Evolutionary conservation across 495 filamentous ascomycete species (phyloP).

Genomic region (Neurospora discreta): DNA sequence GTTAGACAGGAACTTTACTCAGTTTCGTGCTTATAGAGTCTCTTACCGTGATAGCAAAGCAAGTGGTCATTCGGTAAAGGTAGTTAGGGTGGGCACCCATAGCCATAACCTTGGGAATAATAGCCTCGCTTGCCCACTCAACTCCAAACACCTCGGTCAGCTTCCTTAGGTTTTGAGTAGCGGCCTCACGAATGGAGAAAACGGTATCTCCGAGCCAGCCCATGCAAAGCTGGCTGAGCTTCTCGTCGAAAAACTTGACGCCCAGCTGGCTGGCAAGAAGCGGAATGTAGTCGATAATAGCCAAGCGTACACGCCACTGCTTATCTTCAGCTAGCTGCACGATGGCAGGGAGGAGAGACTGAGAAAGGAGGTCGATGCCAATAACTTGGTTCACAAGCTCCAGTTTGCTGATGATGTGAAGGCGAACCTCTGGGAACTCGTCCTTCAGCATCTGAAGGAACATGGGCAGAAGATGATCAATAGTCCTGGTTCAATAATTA

Average conservation of each 20-base stretch:
- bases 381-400: conserved; percentile 98
- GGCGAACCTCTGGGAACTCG: conserved; percentile 92
- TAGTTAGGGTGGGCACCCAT: conserved; percentile 98
- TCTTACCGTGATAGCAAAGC: conserved; percentile 93
- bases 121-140: conserved; percentile 93
- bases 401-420: conserved; percentile 98
- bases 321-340: conserved; percentile 97
- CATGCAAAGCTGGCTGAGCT: conserved; percentile 92
- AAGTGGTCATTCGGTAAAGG: conserved; percentile 98
- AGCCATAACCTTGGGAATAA: conserved; percentile 95
- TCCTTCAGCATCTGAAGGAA: conserved; percentile 99
- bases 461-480: conserved; percentile 94
- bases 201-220: conserved; percentile 98
- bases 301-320: conserved; percentile 96
- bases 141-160: conserved; percentile 97
- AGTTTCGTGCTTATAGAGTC: not conserved
- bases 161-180: conserved; percentile 94
- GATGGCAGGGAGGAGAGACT: conserved; percentile 95
- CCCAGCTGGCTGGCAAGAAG: conserved; percentile 91
- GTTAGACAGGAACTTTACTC: conserved; percentile 17
- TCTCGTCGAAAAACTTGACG: conserved; percentile 97
- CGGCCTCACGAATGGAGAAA: conserved; percentile 95
- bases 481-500: conserved; percentile 51
- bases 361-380: conserved; percentile 91
- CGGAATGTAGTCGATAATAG: conserved; percentile 98